phyloP scores from a whole-genome alignment of 805 yeast species.

The Suhomyces canberraensis region DNA sequence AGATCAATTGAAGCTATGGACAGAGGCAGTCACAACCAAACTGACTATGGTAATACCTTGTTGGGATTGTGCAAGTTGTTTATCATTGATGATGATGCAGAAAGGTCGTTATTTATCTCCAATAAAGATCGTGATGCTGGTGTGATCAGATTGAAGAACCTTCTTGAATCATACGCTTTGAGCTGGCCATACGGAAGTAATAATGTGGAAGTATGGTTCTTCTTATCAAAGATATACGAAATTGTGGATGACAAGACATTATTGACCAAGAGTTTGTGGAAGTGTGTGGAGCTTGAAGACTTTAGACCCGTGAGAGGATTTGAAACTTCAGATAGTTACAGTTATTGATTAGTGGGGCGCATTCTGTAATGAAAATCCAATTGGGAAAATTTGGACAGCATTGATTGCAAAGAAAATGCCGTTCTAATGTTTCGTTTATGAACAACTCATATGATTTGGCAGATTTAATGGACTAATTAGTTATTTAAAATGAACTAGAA shows the following conservation, averaged over 20 bases:
- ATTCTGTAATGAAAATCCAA: too few relatives aligned
- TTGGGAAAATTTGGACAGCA: too few relatives aligned
- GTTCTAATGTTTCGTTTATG: too few relatives aligned
- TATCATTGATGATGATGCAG: conserved; percentile 36
- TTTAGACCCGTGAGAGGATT: conserved; percentile 50
- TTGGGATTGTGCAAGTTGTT: conserved; percentile 54
- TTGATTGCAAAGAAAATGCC: too few relatives aligned
- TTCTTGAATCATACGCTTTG: conserved; percentile 36
- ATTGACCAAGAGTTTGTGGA: conserved; percentile 54
- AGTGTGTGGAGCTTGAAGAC: conserved; percentile 62
- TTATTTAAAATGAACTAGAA: too few relatives aligned
- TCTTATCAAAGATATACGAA: conserved; percentile 62
- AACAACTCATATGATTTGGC: too few relatives aligned
- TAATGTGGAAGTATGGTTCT: conserved; percentile 65
- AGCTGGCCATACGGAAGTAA: conserved; percentile 42
- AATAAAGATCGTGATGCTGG: conserved; percentile 59
- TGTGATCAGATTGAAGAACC: conserved; percentile 50
- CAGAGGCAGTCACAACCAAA: conserved; percentile 20
- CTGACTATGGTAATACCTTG: conserved; percentile 48
- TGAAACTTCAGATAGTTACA: conserved; percentile 26
- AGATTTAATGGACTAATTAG: too few relatives aligned
- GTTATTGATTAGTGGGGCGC: conserved; percentile 2
- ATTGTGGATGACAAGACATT: conserved; percentile 47
- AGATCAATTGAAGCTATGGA: conserved; percentile 47
- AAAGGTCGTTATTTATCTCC: conserved; percentile 46